Percentiles rank a stretch among this genome's conserved stretches.
Evolutionary conservation across 257 asterid genomes (phyloP).

Genomic region (Solanum paucissectum): DNA sequence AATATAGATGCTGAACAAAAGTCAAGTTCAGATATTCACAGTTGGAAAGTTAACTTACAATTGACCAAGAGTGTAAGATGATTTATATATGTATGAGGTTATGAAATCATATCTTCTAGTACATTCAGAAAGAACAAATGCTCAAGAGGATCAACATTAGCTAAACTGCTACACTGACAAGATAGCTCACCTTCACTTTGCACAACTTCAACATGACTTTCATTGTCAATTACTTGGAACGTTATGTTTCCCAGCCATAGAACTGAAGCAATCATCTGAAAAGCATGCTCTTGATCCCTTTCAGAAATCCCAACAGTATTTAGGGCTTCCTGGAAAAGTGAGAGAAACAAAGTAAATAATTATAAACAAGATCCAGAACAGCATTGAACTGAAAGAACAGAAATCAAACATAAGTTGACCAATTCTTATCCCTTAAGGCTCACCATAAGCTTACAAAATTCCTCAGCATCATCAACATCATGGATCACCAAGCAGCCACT

Average conservation of each 20-base stretch:
- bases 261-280: constrained; percentile 85
- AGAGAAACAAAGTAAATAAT: constrained; percentile 7
- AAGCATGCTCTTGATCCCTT: constrained; percentile 64
- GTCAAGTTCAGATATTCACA: not conserved
- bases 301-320: constrained; percentile 45
- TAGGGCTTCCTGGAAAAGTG: constrained; percentile 61
- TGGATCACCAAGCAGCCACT: constrained; percentile 62
- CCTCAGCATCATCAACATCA: constrained; percentile 54
- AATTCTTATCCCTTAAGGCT: not conserved
- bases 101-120: not conserved
- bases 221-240: constrained; percentile 53
- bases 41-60: not conserved
- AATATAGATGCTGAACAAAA: not conserved
- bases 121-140: not conserved
- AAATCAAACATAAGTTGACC: not conserved
- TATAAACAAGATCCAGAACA: constrained; percentile 1
- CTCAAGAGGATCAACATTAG: not conserved
- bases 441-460: constrained; percentile 45
- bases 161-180: constrained; percentile 3
- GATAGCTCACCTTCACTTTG: constrained; percentile 67
- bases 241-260: constrained; percentile 95
- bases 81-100: not conserved
- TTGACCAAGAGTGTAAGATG: not conserved
- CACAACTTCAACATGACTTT: constrained; percentile 60
- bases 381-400: not conserved